Conservation (phyloP, 2,329 filamentous ascomycete genomes). For the Trichoderma sp. region DNA sequence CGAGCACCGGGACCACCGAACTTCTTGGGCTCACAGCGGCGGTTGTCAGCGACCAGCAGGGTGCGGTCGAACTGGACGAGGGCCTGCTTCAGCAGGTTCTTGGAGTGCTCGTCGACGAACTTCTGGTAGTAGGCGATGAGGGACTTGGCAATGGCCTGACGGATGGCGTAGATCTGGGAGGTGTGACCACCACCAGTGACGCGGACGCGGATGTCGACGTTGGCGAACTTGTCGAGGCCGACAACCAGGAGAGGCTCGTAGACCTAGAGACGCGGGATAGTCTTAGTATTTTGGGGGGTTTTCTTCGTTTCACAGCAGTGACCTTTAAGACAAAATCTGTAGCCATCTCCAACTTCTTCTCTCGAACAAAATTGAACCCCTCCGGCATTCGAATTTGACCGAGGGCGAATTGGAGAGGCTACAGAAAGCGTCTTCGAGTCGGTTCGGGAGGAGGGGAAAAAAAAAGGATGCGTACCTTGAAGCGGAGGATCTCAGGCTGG, state of each 20-base stretch:
- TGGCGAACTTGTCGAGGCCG: constrained; percentile 94
- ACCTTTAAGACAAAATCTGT: background rate
- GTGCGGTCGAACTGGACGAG: constrained; percentile 95
- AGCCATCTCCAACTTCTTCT: constrained; percentile 5
- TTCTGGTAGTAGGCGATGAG: constrained; percentile 92
- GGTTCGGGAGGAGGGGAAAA: background rate
- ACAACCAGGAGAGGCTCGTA: constrained; percentile 98
- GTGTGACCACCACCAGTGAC: constrained; percentile 97
- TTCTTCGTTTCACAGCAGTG: background rate
- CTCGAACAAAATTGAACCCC: background rate
- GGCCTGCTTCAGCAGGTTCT: constrained; percentile 98
- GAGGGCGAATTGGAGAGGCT: constrained; percentile 5
- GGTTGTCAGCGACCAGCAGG: constrained; percentile 98
- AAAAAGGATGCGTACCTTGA: constrained; percentile 70
- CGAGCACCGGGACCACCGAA: constrained; percentile 91
- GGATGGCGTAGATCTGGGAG: constrained; percentile 96
- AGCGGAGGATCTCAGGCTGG: constrained; percentile 94
- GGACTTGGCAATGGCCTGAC: constrained; percentile 94
- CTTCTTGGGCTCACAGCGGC: constrained; percentile 99
- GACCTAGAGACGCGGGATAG: constrained; percentile 56
- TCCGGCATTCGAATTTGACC: background rate
- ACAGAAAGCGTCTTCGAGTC: constrained; percentile 1
- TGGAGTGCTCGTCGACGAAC: constrained; percentile 99
- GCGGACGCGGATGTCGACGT: constrained; percentile 96
- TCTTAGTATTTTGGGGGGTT: constrained; percentile 26